phyloP scores from a whole-genome alignment of 148 eudicot species.

The Rhododendron williamsianum region DNA sequence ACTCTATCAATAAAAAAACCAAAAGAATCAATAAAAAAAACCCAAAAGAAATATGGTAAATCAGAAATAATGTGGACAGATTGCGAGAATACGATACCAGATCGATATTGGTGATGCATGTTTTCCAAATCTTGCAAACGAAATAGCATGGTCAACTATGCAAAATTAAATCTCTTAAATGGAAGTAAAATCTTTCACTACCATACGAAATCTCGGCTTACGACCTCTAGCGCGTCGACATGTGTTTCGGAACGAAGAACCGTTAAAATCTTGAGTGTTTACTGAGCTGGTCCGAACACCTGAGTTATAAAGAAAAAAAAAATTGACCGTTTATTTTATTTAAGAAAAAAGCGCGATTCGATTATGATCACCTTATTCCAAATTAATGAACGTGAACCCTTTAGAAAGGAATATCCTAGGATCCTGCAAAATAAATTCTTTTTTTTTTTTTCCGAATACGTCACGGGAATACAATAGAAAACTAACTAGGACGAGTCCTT shows the following conservation, averaged over 20 bases:
- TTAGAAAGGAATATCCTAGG: not conserved
- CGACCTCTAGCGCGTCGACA: not conserved
- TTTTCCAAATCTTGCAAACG: not conserved
- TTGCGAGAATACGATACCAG: not conserved
- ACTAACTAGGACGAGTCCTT: no score
- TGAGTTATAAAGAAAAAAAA: not conserved
- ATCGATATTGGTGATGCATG: not conserved
- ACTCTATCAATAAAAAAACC: not conserved
- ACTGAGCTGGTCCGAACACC: not conserved
- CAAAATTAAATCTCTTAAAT: not conserved
- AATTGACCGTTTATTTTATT: not conserved
- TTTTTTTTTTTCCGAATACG: no score
- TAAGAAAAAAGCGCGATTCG: not conserved
- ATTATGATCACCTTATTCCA: not conserved
- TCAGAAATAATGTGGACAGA: not conserved
- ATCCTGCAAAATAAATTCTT: not conserved
- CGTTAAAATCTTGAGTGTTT: not conserved
- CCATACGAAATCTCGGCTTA: not conserved
- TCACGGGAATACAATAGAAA: no score
- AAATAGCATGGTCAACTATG: not conserved
- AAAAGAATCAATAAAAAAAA: not conserved
- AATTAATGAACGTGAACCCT: not conserved
- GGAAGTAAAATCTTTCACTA: not conserved
- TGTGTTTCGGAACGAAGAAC: not conserved
- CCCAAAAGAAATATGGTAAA: not conserved